phyloP scores from a whole-genome alignment of 2,329 filamentous ascomycete genomes.

The Fusarium marasasianum region DNA sequence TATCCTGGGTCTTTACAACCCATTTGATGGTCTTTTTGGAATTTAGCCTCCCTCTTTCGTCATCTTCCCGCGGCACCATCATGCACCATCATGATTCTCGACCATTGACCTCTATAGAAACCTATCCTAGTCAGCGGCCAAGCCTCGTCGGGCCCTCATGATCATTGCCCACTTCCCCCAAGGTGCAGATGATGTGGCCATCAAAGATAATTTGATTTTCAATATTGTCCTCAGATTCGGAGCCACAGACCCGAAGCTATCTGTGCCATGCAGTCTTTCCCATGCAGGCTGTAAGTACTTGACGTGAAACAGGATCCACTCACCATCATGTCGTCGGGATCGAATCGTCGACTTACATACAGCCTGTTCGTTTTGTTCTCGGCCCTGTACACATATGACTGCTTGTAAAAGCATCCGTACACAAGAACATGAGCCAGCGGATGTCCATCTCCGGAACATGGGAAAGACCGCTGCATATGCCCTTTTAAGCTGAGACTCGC shows the following conservation, averaged over 20 bases:
- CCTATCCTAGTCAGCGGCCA: slow-evolving; percentile 13
- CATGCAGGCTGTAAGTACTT: slow-evolving; percentile 25
- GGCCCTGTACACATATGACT: slow-evolving; percentile 27
- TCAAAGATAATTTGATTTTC: neutral
- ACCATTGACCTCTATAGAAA: slow-evolving; percentile 31
- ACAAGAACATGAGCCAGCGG: slow-evolving; percentile 10
- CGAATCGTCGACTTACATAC: slow-evolving; percentile 15
- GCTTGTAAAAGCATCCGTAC: slow-evolving; percentile 33
- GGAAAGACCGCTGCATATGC: slow-evolving; percentile 15
- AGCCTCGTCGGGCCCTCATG: slow-evolving; percentile 10
- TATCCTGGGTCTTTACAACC: slow-evolving; percentile 6
- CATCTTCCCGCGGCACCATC: slow-evolving; percentile 38
- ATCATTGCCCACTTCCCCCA: slow-evolving; percentile 18
- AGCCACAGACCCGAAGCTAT: slow-evolving; percentile 21
- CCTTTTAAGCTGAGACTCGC: slow-evolving; percentile 23
- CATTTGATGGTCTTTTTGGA: slow-evolving; percentile 8
- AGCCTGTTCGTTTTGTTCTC: slow-evolving; percentile 24
- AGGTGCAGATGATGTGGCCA: slow-evolving; percentile 7
- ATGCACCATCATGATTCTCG: slow-evolving; percentile 35
- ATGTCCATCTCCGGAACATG: slow-evolving; percentile 25
- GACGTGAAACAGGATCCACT: slow-evolving; percentile 36
- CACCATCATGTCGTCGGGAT: slow-evolving; percentile 24
- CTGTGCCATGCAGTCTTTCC: slow-evolving; percentile 36
- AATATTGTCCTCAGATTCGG: slow-evolving; percentile 13
- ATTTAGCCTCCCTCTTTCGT: slow-evolving; percentile 34